A percentile compares a stretch with the other conserved stretches of the same genome.
These are phyloP conservation scores for Fonsecaea nubica DNA, from an alignment of 2,329 filamentous ascomycete genomes.

Conservation along the genomic window DNA sequence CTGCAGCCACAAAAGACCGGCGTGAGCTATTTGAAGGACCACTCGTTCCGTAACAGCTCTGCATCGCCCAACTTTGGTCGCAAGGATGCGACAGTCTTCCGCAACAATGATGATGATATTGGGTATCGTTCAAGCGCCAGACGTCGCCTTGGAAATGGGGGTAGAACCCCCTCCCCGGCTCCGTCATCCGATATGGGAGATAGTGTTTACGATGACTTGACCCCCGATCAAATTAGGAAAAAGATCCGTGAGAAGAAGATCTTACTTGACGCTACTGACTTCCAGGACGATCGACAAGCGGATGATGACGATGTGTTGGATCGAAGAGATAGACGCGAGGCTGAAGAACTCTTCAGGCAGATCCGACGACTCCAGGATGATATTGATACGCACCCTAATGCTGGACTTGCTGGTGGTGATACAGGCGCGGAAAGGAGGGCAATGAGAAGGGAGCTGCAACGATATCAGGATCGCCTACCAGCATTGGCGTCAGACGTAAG, in stretches of 20 bases:
- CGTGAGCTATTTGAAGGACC: constrained; percentile 96
- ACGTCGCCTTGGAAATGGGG: constrained; percentile 74
- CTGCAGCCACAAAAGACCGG: constrained; percentile 94
- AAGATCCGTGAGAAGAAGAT: constrained; percentile 94
- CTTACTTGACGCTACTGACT: constrained; percentile 93
- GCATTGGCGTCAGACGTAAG: constrained; percentile 91
- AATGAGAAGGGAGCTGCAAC: constrained; percentile 87
- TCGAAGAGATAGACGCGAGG: constrained; percentile 85
- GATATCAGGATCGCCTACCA: constrained; percentile 85
- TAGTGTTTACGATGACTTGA: constrained; percentile 77
- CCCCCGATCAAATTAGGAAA: constrained; percentile 86
- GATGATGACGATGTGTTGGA: constrained; percentile 95
- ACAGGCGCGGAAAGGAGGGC: constrained; percentile 86
- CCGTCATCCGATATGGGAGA: constrained; percentile 70
- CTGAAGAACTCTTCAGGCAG: constrained; percentile 90
- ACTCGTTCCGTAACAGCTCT: constrained; percentile 78
- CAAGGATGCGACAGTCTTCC: constrained; percentile 95
- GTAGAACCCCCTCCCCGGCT: constrained; percentile 77
- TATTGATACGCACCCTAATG: constrained; percentile 88
- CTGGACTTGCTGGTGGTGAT: constrained; percentile 71
- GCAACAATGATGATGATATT: constrained; percentile 91
- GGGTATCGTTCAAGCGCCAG: constrained; percentile 94
- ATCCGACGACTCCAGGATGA: constrained; percentile 92
- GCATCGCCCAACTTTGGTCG: constrained; percentile 66
- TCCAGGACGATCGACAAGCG: constrained; percentile 84